phyloP scores from a whole-genome alignment of 2,329 filamentous ascomycete species.

The Didymella pinodella region DNA sequence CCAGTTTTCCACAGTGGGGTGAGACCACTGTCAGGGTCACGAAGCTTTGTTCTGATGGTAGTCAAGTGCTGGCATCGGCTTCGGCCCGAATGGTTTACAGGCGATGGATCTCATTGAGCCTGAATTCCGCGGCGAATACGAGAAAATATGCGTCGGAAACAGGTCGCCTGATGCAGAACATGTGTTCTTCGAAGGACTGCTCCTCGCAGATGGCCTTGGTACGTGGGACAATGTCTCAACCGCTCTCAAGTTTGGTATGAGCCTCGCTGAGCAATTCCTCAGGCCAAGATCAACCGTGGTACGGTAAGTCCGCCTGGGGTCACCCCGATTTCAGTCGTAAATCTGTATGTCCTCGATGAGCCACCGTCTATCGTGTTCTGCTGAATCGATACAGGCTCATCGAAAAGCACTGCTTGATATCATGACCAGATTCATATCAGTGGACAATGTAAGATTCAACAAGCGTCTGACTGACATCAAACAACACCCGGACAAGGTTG shows the following conservation, averaged over 20 bases:
- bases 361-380: too few species aligned
- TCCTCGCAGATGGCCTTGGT: conserved; percentile 54
- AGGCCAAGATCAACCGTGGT: conserved; percentile 18
- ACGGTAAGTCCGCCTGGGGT: conserved; percentile 17
- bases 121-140: conserved; percentile 50
- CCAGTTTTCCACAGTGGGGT: conserved; percentile 35
- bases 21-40: background rate
- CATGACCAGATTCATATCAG: conserved; percentile 57
- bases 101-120: conserved; percentile 56
- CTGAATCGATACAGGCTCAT: conserved; percentile 41
- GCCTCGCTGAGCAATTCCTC: background rate
- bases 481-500: conserved; percentile 48
- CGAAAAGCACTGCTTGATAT: conserved; percentile 55
- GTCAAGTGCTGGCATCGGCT: conserved; percentile 35
- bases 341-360: background rate
- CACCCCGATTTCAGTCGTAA: conserved; percentile 8
- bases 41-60: background rate
- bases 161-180: conserved; percentile 49
- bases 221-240: conserved; percentile 21
- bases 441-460: conserved; percentile 37
- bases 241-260: background rate
- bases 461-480: conserved; percentile 39
- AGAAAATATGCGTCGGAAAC: conserved; percentile 52
- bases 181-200: conserved; percentile 54
- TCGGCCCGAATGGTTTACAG: conserved; percentile 54